These are phyloP conservation scores for Sphaerobolus stellatus DNA, from an alignment of 1,284 basidiomycete species.

Conservation along the genomic window DNA sequence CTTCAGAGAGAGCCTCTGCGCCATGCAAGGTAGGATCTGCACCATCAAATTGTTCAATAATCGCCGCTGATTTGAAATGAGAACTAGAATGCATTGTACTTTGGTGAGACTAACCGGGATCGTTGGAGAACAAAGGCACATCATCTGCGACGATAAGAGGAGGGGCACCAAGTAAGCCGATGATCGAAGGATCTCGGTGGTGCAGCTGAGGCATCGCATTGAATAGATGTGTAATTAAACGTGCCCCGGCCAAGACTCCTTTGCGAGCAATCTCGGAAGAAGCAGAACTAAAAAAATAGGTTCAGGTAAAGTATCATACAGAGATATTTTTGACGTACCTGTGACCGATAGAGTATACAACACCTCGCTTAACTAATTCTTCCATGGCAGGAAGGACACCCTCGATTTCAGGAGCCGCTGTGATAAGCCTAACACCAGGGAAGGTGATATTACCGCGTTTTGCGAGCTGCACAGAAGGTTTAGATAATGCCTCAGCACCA, in stretches of 20 bases:
- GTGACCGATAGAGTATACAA: conserved; percentile 84
- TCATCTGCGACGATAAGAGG: conserved; percentile 56
- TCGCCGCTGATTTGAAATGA: too few relatives aligned
- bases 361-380: conserved; percentile 61
- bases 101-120: too few relatives aligned
- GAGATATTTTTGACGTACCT: conserved; percentile 47
- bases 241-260: conserved; percentile 69
- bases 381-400: conserved; percentile 74
- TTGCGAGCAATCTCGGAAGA: conserved; percentile 64
- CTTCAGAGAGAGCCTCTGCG: conserved; percentile 56
- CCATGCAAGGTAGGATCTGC: too few relatives aligned
- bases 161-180: conserved; percentile 81
- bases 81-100: too few relatives aligned
- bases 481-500: conserved; percentile 44
- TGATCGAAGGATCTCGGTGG: conserved; percentile 82
- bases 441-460: conserved; percentile 30
- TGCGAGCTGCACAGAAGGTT: conserved; percentile 21
- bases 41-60: too few relatives aligned
- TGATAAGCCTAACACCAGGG: conserved; percentile 75
- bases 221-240: conserved; percentile 88
- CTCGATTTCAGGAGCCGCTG: conserved; percentile 81
- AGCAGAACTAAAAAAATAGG: conserved; percentile 46
- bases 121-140: too few relatives aligned
- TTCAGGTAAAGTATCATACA: neutral
- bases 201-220: conserved; percentile 90